These are phyloP conservation scores for Candida gorgasii DNA, from an alignment of 805 yeast species.

Conservation along the genomic window DNA sequence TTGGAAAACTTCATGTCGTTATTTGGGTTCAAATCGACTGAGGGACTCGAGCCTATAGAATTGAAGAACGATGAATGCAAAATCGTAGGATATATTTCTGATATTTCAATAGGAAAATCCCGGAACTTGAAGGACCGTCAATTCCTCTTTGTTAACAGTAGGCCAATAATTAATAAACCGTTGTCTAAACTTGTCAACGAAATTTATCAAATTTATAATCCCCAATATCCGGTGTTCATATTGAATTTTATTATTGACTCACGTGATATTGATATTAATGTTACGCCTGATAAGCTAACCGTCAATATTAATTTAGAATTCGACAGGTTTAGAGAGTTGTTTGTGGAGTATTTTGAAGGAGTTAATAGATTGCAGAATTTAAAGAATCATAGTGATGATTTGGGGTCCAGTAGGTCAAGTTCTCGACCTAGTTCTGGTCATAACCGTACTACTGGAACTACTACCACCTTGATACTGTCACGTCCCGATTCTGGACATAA, in stretches of 20 bases:
- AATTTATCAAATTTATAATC: slow-evolving; percentile 67
- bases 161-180: slow-evolving; percentile 68
- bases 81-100: slow-evolving; percentile 68
- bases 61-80: slow-evolving; percentile 33
- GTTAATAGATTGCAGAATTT: slow-evolving; percentile 19
- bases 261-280: slow-evolving; percentile 70
- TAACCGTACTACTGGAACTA: too few species aligned
- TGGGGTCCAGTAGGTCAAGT: not conserved
- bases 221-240: slow-evolving; percentile 72
- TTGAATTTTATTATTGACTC: slow-evolving; percentile 59
- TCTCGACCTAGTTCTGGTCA: not conserved
- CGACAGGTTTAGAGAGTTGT: slow-evolving; percentile 48
- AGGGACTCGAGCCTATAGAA: slow-evolving; percentile 56
- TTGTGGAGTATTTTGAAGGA: slow-evolving; percentile 48
- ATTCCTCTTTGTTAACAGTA: slow-evolving; percentile 63
- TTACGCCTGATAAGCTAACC: slow-evolving; percentile 87
- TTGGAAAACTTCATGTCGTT: slow-evolving; percentile 61
- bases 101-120: slow-evolving; percentile 71
- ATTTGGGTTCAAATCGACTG: slow-evolving; percentile 66
- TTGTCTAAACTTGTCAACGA: slow-evolving; percentile 67
- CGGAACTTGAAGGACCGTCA: slow-evolving; percentile 76
- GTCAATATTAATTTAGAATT: slow-evolving; percentile 49
- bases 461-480: too few species aligned
- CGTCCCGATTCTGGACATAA: too few species aligned
- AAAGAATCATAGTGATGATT: not conserved